These are phyloP conservation scores for Aspergillus bridgeri DNA, from an alignment of 495 filamentous ascomycete genomes.

Conservation along the genomic window DNA sequence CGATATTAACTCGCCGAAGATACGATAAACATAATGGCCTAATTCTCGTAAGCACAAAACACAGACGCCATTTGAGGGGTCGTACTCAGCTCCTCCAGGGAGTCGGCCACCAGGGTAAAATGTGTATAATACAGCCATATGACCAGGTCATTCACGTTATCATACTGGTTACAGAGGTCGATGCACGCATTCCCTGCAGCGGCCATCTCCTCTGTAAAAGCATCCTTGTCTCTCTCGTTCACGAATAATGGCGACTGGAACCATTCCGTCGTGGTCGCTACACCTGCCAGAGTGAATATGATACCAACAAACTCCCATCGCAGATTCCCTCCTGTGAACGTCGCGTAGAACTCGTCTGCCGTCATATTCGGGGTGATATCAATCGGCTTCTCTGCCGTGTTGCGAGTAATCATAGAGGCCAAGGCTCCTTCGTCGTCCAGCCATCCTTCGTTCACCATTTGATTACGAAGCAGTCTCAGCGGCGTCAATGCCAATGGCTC, in stretches of 20 bases:
- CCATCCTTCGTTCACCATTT: slow-evolving; percentile 4
- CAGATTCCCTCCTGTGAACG: slow-evolving; percentile 40
- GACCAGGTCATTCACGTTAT: slow-evolving; percentile 5
- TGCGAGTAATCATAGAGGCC: background rate
- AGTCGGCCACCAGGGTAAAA: background rate
- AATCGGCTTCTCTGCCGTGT: slow-evolving; percentile 3
- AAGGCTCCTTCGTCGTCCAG: background rate
- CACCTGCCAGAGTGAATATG: slow-evolving; percentile 38
- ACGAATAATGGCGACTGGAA: background rate
- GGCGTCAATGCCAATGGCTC: slow-evolving; percentile 9
- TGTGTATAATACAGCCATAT: slow-evolving; percentile 2
- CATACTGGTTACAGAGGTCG: slow-evolving; percentile 8
- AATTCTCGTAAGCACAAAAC: background rate
- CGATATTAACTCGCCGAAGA: slow-evolving; percentile 36
- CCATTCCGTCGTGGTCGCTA: slow-evolving; percentile 13
- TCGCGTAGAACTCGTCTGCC: slow-evolving; percentile 20
- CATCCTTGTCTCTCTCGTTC: background rate
- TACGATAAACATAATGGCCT: slow-evolving; percentile 38
- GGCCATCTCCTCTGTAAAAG: slow-evolving; percentile 8
- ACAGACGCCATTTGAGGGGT: background rate
- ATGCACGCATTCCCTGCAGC: slow-evolving; percentile 6
- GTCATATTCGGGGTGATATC: slow-evolving; percentile 5
- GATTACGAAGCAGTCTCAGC: slow-evolving; percentile 3
- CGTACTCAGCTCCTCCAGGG: slow-evolving; percentile 1
- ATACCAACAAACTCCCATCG: slow-evolving; percentile 52